These are phyloP conservation scores for Ampelocalamus luodianensis DNA, from an alignment of 176 grass and related monocot genomes.

Conservation along the genomic window DNA sequence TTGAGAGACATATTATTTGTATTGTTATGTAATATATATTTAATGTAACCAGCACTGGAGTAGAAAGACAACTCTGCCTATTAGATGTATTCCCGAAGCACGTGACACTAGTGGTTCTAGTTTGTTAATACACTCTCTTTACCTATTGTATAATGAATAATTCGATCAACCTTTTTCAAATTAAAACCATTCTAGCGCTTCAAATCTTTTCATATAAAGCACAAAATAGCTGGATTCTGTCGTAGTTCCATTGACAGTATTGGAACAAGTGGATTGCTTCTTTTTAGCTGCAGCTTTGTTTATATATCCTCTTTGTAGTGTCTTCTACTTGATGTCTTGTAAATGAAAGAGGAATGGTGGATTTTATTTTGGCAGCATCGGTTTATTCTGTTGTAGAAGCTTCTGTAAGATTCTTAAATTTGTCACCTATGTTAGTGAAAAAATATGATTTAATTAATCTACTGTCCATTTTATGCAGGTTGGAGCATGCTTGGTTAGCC, in stretches of 20 bases:
- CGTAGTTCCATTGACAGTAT: neutral
- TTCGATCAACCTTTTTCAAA: neutral
- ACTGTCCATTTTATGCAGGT: conserved; percentile 57
- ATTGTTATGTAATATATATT: neutral
- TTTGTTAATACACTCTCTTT: neutral
- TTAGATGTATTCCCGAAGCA: too few relatives aligned
- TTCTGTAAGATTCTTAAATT: neutral
- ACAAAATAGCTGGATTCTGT: neutral
- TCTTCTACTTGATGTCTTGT: conserved; percentile 22
- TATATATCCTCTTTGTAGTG: neutral
- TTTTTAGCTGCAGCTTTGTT: neutral
- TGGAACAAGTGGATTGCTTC: neutral
- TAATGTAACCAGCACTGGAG: neutral
- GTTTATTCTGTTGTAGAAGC: neutral
- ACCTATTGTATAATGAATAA: neutral
- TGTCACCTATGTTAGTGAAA: neutral
- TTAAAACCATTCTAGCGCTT: conserved; percentile 8
- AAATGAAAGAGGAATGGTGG: neutral
- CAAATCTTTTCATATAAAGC: neutral
- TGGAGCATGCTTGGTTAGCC: conserved; percentile 94
- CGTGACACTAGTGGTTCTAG: too few relatives aligned
- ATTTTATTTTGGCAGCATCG: conserved; percentile 17
- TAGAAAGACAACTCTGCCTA: neutral
- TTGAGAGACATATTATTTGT: neutral
- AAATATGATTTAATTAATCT: conserved; percentile 22